These are phyloP conservation scores for Tillandsia leiboldiana DNA, from an alignment of 176 grass and related monocot species.

Conservation along the genomic window DNA sequence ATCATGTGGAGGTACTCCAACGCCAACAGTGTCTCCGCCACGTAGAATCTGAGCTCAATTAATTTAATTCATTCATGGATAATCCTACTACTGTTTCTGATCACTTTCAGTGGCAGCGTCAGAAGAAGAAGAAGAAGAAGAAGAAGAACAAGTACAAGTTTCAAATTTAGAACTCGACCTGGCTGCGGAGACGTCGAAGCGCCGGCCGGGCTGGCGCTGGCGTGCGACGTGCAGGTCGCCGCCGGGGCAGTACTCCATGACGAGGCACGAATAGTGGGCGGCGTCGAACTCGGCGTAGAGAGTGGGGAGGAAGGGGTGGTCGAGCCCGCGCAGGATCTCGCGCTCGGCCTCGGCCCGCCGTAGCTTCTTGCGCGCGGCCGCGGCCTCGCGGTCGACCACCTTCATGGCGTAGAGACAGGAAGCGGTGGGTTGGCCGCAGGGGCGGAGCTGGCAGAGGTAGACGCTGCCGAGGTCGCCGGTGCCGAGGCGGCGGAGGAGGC, in stretches of 20 bases:
- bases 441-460: slow-evolving; percentile 70
- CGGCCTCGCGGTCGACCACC: slow-evolving; percentile 73
- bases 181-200: slow-evolving; percentile 46
- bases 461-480: slow-evolving; percentile 86
- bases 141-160: slow-evolving; percentile 1
- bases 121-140: no score
- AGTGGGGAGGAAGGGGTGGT: slow-evolving; percentile 85
- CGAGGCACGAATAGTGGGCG: slow-evolving; percentile 77
- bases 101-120: background rate
- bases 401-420: slow-evolving; percentile 77
- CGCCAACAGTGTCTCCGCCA: slow-evolving; percentile 69
- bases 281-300: slow-evolving; percentile 86
- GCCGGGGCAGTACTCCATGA: slow-evolving; percentile 94
- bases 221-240: slow-evolving; percentile 78
- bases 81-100: background rate
- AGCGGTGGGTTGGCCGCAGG: slow-evolving; percentile 17
- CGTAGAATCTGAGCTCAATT: slow-evolving; percentile 57
- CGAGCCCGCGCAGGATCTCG: slow-evolving; percentile 63
- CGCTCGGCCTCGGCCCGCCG: slow-evolving; percentile 72
- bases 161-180: slow-evolving; percentile 33
- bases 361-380: slow-evolving; percentile 77
- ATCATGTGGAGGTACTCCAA: slow-evolving; percentile 98
- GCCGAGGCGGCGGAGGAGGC: slow-evolving; percentile 61
- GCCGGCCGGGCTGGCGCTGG: slow-evolving; percentile 54
- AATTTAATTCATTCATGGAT: background rate